Conservation (phyloP, 1,139 yeast genomes). For the Hemisphaericaspora xylanilytica region DNA sequence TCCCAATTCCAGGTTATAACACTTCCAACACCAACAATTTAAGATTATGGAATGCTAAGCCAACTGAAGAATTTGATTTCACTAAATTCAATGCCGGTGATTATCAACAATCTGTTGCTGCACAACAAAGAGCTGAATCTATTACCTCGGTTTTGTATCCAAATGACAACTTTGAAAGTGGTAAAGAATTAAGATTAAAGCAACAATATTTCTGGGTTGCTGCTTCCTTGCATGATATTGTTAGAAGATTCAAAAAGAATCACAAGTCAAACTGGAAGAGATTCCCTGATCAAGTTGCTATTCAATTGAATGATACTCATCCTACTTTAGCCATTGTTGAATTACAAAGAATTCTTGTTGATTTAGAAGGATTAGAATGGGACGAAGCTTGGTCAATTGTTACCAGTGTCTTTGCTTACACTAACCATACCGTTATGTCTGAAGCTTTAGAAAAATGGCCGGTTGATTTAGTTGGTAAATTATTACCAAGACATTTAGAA, state of each 20-base stretch:
- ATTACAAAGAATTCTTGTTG: constrained; percentile 81
- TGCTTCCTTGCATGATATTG: constrained; percentile 87
- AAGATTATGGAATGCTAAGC: constrained; percentile 88
- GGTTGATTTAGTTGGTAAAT: constrained; percentile 67
- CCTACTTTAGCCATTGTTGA: constrained; percentile 93
- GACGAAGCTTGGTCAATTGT: constrained; percentile 84
- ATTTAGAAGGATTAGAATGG: constrained; percentile 79
- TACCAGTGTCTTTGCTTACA: constrained; percentile 79
- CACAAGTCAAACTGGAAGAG: constrained; percentile 71
- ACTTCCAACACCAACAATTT: constrained; percentile 84
- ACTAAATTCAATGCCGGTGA: constrained; percentile 91
- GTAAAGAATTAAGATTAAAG: constrained; percentile 88
- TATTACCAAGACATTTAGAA: constrained; percentile 90
- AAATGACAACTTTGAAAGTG: constrained; percentile 86
- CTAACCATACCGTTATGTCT: constrained; percentile 92
- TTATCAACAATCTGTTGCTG: constrained; percentile 77
- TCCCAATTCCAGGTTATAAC: constrained; percentile 89
- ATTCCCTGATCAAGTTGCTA: constrained; percentile 83
- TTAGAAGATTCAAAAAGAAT: constrained; percentile 83
- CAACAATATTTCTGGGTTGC: constrained; percentile 98
- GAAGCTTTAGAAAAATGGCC: constrained; percentile 98
- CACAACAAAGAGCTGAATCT: constrained; percentile 86
- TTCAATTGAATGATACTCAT: constrained; percentile 93
- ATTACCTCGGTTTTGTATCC: constrained; percentile 91
- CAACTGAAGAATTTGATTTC: constrained; percentile 90